Conservation (phyloP, 1,139 yeast species). For the Saccharomyces hybrid region DNA sequence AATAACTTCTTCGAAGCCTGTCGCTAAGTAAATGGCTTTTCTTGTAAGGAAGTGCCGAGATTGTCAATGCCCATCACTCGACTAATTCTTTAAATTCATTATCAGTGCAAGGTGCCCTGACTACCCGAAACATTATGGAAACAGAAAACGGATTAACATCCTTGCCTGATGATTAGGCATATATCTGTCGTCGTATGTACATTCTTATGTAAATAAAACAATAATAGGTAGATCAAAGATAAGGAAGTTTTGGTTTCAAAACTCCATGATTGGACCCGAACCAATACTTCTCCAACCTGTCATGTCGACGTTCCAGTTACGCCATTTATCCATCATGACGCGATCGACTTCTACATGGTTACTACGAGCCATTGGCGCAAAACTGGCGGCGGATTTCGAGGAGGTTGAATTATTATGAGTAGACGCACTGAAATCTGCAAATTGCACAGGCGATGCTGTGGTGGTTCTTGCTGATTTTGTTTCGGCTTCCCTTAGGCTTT, state of each 20-base stretch:
- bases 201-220: background rate
- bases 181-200: conserved; percentile 4
- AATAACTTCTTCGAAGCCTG: no score
- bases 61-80: no score
- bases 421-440: conserved; percentile 13
- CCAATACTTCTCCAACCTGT: conserved; percentile 66
- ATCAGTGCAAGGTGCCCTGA: no score
- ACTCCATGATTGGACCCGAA: conserved; percentile 49
- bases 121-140: background rate
- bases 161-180: conserved; percentile 1
- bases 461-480: conserved; percentile 13
- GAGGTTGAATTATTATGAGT: conserved; percentile 4
- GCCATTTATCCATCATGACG: conserved; percentile 51
- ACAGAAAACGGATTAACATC: background rate
- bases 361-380: background rate
- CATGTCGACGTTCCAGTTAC: conserved; percentile 84
- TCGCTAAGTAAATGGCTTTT: no score
- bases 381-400: conserved; percentile 1
- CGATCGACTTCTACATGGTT: conserved; percentile 22
- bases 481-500: conserved; percentile 18
- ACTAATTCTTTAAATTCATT: no score
- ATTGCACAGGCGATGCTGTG: conserved; percentile 17
- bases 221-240: background rate
- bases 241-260: conserved; percentile 28
- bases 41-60: no score